Percentiles rank a stretch among this genome's conserved stretches.
Conservation (phyloP, 495 filamentous ascomycete genomes). For the Aspergillus carlsbadensis region DNA sequence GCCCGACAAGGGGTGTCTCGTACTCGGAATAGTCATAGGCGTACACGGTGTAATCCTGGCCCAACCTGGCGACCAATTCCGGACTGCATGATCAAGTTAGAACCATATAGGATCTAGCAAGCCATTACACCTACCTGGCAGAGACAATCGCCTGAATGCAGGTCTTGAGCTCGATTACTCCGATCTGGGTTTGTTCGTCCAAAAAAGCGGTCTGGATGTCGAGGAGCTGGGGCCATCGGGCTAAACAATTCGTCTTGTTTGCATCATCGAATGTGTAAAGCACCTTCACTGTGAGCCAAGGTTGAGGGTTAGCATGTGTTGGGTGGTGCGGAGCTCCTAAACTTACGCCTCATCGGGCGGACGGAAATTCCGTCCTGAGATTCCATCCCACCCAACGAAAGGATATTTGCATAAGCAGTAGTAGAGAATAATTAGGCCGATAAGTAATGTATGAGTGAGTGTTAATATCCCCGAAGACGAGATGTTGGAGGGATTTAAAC, state of each 20-base stretch:
- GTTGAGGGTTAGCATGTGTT: constrained; percentile 20
- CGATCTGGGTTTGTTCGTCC: constrained; percentile 76
- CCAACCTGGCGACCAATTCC: constrained; percentile 78
- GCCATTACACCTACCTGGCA: constrained; percentile 52
- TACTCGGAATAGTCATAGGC: constrained; percentile 96
- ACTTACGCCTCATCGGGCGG: constrained; percentile 55
- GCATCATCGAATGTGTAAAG: constrained; percentile 95
- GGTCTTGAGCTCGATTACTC: constrained; percentile 84
- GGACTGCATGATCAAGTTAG: constrained; percentile 56
- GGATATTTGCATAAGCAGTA: constrained; percentile 32
- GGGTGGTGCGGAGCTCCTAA: neutral
- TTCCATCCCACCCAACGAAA: constrained; percentile 42
- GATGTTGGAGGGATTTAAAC: neutral
- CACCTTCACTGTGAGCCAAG: constrained; percentile 65
- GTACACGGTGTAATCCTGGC: constrained; percentile 93
- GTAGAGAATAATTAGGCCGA: neutral
- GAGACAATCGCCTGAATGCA: constrained; percentile 85
- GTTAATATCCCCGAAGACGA: neutral
- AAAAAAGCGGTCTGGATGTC: constrained; percentile 76
- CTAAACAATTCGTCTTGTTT: constrained; percentile 85
- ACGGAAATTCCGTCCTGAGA: constrained; percentile 52
- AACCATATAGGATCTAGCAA: constrained; percentile 7
- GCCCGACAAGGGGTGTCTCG: constrained; percentile 88
- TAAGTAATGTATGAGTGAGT: neutral
- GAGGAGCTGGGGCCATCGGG: constrained; percentile 80